Percentiles rank a stretch among this genome's conserved stretches.
Evolutionary conservation across 306 rosid genomes (phyloP).

Genomic region (Cicer pinnatifidum): DNA sequence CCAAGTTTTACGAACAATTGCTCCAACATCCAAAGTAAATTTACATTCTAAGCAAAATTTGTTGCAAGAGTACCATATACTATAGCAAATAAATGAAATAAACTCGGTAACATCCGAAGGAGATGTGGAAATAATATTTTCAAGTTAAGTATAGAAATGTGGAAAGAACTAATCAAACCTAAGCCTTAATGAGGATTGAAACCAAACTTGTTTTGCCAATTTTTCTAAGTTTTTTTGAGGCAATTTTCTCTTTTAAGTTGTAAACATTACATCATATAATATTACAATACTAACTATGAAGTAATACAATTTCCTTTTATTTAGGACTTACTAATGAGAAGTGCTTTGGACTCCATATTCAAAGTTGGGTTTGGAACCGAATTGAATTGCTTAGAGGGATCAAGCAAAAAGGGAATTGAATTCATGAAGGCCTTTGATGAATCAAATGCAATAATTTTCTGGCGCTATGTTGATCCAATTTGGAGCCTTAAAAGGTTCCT

Average conservation of each 20-base stretch:
- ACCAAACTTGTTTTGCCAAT: too few relatives aligned
- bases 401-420: conserved; percentile 59
- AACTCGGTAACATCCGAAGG: too few relatives aligned
- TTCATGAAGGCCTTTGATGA: conserved; percentile 84
- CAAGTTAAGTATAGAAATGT: too few relatives aligned
- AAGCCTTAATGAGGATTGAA: too few relatives aligned
- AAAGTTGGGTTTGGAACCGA: conserved; percentile 91
- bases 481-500: conserved; percentile 73
- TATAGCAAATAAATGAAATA: too few relatives aligned
- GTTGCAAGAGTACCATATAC: too few relatives aligned
- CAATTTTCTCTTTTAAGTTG: background rate
- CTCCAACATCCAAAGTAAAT: too few relatives aligned
- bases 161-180: too few relatives aligned
- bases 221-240: too few relatives aligned
- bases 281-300: conserved; percentile 9
- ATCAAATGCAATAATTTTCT: conserved; percentile 57
- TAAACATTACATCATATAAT: background rate
- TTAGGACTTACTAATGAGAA: conserved; percentile 70
- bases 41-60: too few relatives aligned
- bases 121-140: too few relatives aligned
- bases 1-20: too few relatives aligned
- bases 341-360: conserved; percentile 78
- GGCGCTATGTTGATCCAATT: conserved; percentile 77
- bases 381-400: conserved; percentile 70
- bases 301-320: background rate